phyloP scores from a whole-genome alignment of 1,139 yeast species.

The Geotrichum carabidarum region DNA sequence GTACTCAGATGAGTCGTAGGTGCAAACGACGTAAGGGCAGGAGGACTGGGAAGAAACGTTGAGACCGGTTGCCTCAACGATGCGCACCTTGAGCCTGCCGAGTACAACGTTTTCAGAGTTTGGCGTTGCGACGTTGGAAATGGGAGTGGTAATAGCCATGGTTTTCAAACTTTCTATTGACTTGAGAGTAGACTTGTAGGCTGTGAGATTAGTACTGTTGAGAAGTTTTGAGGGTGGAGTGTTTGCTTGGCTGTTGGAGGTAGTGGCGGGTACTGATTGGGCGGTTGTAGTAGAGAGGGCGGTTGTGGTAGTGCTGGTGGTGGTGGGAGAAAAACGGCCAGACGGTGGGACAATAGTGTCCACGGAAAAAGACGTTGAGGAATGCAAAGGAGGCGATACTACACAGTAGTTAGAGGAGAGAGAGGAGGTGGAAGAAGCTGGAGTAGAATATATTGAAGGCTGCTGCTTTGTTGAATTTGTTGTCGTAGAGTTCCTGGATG shows the following conservation, averaged over 20 bases:
- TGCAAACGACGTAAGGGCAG: slow-evolving; percentile 87
- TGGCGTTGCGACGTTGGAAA: slow-evolving; percentile 11
- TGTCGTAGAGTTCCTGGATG: background rate
- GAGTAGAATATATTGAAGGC: slow-evolving; percentile 7
- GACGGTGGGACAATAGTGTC: slow-evolving; percentile 6
- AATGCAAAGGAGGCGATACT: slow-evolving; percentile 1
- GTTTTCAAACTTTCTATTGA: background rate
- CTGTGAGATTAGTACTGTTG: background rate
- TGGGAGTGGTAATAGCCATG: slow-evolving; percentile 23
- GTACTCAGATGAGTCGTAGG: slow-evolving; percentile 87
- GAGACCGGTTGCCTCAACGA: slow-evolving; percentile 71
- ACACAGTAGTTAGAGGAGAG: slow-evolving; percentile 12
- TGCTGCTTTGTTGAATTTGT: slow-evolving; percentile 4
- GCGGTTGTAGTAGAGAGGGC: slow-evolving; percentile 6
- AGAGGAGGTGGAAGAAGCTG: slow-evolving; percentile 11
- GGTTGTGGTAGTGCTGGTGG: slow-evolving; percentile 5
- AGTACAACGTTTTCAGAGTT: slow-evolving; percentile 15
- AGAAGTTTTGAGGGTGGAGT: slow-evolving; percentile 4
- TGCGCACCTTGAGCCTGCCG: slow-evolving; percentile 76
- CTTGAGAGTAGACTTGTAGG: slow-evolving; percentile 7
- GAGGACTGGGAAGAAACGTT: slow-evolving; percentile 49
- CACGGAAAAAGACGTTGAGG: background rate
- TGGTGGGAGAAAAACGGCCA: slow-evolving; percentile 12
- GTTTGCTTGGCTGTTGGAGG: background rate
- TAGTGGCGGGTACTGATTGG: background rate